phyloP scores from a whole-genome alignment of 78 protist genomes.

The Dictyostelium capitatum region DNA sequence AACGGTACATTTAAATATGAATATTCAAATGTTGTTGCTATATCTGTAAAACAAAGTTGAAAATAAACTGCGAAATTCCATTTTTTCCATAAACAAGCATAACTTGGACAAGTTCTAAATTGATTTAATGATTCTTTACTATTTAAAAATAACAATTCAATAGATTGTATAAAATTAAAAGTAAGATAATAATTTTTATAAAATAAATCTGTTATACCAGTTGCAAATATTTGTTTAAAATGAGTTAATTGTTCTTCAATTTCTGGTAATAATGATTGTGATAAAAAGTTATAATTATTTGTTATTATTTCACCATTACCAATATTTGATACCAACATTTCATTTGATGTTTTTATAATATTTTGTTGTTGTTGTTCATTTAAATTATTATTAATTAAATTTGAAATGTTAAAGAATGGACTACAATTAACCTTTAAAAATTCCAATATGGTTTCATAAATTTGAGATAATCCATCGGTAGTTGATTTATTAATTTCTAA shows the following conservation, averaged over 20 bases:
- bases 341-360: not conserved
- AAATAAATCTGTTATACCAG: constrained; percentile 70
- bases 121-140: constrained; percentile 7
- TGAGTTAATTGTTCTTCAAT: constrained; percentile 34
- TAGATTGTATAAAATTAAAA: constrained; percentile 9
- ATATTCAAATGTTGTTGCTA: constrained; percentile 26
- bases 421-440: constrained; percentile 20
- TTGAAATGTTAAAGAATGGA: not conserved
- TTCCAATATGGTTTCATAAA: constrained; percentile 7
- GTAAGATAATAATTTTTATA: constrained; percentile 23
- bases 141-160: constrained; percentile 11
- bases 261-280: constrained; percentile 56
- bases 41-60: constrained; percentile 59
- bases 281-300: constrained; percentile 30
- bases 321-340: not conserved
- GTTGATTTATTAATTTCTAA: constrained; percentile 27
- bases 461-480: constrained; percentile 45
- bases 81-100: constrained; percentile 32
- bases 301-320: not conserved
- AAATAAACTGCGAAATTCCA: constrained; percentile 76
- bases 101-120: constrained; percentile 7
- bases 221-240: constrained; percentile 54
- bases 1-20: not conserved
- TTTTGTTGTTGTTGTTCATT: not conserved
- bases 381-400: constrained; percentile 9